These are phyloP conservation scores for Fusarium heterosporum DNA, from an alignment of 2,329 filamentous ascomycete species.

Conservation along the genomic window DNA sequence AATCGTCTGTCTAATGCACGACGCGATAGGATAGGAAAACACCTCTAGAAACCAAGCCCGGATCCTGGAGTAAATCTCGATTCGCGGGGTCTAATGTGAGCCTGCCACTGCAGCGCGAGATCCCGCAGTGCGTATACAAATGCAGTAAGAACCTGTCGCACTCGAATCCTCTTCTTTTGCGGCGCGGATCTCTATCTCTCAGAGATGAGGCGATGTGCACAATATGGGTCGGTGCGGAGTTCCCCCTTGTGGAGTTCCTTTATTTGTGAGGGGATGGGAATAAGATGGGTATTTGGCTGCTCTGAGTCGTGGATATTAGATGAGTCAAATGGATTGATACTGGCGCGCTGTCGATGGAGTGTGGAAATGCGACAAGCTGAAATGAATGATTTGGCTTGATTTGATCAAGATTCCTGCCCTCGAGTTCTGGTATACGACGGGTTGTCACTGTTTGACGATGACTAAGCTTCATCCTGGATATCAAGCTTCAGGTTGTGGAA, in stretches of 20 bases:
- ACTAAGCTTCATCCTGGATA: constrained; percentile 26
- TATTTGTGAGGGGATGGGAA: constrained; percentile 12
- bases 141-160: neutral
- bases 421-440: constrained; percentile 25
- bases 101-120: neutral
- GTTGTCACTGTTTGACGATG: constrained; percentile 24
- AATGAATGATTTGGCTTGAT: constrained; percentile 15
- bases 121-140: neutral
- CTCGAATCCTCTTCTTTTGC: constrained; percentile 8
- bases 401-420: constrained; percentile 18
- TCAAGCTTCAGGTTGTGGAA: constrained; percentile 20
- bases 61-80: neutral
- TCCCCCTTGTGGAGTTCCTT: constrained; percentile 26
- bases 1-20: constrained; percentile 15
- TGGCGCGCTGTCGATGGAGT: constrained; percentile 1
- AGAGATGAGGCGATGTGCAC: constrained; percentile 1
- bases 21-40: constrained; percentile 15
- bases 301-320: constrained; percentile 1
- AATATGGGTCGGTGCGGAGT: constrained; percentile 39
- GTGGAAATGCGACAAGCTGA: neutral
- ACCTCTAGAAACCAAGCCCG: neutral
- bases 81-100: neutral
- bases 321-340: neutral
- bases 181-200: constrained; percentile 28
- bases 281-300: constrained; percentile 2